Base-by-base conservation (phyloP, 73 alveolate species). In the Stentor roeselii region DNA sequence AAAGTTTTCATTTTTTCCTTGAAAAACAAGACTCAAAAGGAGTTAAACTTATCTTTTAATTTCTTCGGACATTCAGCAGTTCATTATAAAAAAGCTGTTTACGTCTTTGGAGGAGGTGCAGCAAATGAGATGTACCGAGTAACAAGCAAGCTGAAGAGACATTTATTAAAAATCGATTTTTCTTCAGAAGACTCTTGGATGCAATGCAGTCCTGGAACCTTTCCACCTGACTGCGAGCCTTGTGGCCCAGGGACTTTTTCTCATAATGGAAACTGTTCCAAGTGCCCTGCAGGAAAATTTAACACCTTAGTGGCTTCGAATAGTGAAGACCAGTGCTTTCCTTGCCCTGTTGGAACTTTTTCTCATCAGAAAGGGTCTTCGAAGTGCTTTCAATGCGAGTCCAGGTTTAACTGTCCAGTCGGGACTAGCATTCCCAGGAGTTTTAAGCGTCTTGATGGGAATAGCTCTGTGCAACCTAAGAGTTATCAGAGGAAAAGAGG, bases 181-280 rank as follows among this genome's bases (percentile, higher is more conserved):
- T 32, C n/a, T 67, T n/a, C 60, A 0, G 15, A 67, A 67, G 32
- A 27, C 82, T 67, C 60, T 67, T 36, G 82, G 32, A 27, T 30
- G 14, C 40, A 11, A 15, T 76, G 84, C 37, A 76, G 84, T 41
- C 1, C 14, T 76, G 84, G 84, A 38, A 76, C 84, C 39, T 37
- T 27, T 21, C 21, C 21, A 21, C 2, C 1, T 1, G 74, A 39
- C n/a, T 76, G 84, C 34, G 60, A 21, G 15, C 31, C 39, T 21
- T 76, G 84, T 39, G 35, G 35, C 14, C 38, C 21, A 76, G 84
- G 84, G 39, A 76, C 36, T 2, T 76, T 36, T 34, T 27, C 21
- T 2, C 36, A 76, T 40, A 38, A 21, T n/a, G 39, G 36, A 0
- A 21, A 27, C 1, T 76, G 84, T 2, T 14, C 39, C 14, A 0